Percentiles rank a stretch among this genome's conserved stretches.
Conservation (phyloP, 164 flowering plant genomes). For the Dillenia suffruticosa region DNA sequence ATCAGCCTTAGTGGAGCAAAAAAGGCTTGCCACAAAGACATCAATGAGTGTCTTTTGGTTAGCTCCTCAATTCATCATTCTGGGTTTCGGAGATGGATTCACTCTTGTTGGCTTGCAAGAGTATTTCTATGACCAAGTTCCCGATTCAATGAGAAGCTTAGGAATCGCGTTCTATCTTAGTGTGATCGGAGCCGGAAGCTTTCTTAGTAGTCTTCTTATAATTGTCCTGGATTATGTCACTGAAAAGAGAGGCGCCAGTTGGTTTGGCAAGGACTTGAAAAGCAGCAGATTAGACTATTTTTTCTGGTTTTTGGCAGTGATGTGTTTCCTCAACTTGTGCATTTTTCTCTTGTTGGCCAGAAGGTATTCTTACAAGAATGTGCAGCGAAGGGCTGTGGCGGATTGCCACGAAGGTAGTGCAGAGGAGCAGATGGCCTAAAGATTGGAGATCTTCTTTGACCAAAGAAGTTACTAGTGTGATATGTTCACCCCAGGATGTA, state of each 20-base stretch:
- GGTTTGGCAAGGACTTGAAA: conserved; percentile 65
- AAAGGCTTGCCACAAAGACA: conserved; percentile 25
- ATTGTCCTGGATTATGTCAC: conserved; percentile 41
- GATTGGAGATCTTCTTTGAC: too few relatives aligned
- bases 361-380: conserved; percentile 56
- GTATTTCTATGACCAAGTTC: conserved; percentile 77
- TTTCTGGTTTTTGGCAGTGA: conserved; percentile 54
- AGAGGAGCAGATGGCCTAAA: conserved; percentile 1
- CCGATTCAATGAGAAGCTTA: conserved; percentile 67
- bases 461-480: too few relatives aligned
- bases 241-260: conserved; percentile 26
- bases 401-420: conserved; percentile 15
- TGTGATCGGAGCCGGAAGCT: conserved; percentile 52
- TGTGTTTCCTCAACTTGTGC: conserved; percentile 34
- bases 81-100: conserved; percentile 57
- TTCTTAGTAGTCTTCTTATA: conserved; percentile 53
- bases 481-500: too few relatives aligned
- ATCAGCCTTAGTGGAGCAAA: conserved; percentile 54
- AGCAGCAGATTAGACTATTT: conserved; percentile 56
- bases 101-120: conserved; percentile 71
- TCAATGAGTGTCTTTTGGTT: conserved; percentile 66
- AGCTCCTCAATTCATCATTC: conserved; percentile 47
- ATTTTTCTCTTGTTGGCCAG: conserved; percentile 39
- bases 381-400: conserved; percentile 26
- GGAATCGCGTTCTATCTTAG: conserved; percentile 68